Evolutionary conservation across 2,329 filamentous ascomycete genomes (phyloP), one percentile per base, ranked within the genome.

Genomic region (Arthrobotrys musiformis): DNA sequence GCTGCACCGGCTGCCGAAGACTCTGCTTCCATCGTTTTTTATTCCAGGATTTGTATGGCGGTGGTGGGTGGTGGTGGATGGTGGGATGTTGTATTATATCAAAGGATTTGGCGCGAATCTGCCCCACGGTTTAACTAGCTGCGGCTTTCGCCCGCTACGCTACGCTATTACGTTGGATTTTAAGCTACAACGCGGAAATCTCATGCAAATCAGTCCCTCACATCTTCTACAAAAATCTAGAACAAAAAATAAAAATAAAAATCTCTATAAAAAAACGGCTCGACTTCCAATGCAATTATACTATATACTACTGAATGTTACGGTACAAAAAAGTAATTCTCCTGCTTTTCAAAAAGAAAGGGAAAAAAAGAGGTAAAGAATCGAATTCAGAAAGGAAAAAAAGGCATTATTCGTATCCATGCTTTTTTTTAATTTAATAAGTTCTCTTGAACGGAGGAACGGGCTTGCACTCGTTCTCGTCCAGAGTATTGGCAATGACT

Each of bases 381-480:
- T n/a, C n/a, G n/a, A n/a, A 4, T 28, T 28, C n/a, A 35, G 9
- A 54, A 26, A n/a, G n/a, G 28, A 28, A 50, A 50, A 52, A 48
- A 30, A 30, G 37, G 42, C 54, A 61, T 70, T 61, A 63, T 72
- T n/a, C 48, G 30, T 67, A 37, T 64, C 44, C 15, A 17, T 42
- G 17, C 46, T 15, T 33, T 68, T 62, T 61, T 28, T 3, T 30
- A 52, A 44, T 70, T 77, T 77, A 77, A 46, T 77, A 77, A 13
- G 73, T 77, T 77, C 73, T 89, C 90, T 97, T 97, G 89, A 98
- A 97, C 52, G 95, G 95, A 81, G 94, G 94, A 77, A 99, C 93
- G 80, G 93, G 87, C 88, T 95, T 93, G 90, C 95, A 98, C 89
- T 99, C 95, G 82, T 88, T 90, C 89, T 97, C 94, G 82, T 98